Evolutionary conservation across 2,329 filamentous ascomycete species (phyloP), one percentile per base, ranked within the genome.

Genomic region (Teratosphaeria epicoccoides): DNA sequence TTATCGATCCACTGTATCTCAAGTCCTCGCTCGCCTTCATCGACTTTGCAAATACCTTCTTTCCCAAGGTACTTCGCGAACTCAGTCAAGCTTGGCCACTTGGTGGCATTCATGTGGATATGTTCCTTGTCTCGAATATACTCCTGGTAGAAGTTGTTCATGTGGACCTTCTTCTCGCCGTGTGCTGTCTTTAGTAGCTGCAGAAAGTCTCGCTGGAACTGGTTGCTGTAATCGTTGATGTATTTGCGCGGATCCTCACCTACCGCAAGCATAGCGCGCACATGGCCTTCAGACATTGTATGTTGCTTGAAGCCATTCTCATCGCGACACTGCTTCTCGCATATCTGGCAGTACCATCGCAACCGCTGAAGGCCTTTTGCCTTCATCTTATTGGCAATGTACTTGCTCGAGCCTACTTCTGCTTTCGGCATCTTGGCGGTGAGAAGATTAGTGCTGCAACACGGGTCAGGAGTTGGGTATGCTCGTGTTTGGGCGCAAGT

Each of bases 101-200:
- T 84, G 0, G 93, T 97, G 6, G 88, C 77, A 69, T 96, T 96
- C 86, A 97, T 89, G 66, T 97, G 93, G 7, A 93, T 75, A 66
- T 97, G 91, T 63, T 88, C 79, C 68, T 90, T 89, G 60, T 91
- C 85, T 14, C 82, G 78, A 60, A 97, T 96, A 63, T 95, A 93
- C 64, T 90, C 84, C 67, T 97, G 88, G 70, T 98, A 98, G 68
- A 97, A 97, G 55, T 87, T 83, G 64, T 98, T 98, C 49, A 90
- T 81, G 28, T 90, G 80, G 1, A 97, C 83, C 61, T 82, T 80
- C 69, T 98, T 98, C 70, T 95, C 89, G 56, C 89, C 88, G 63
- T 98, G 93, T 0, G 84, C 81, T 0, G 90, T 95, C 52, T 82
- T 79, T 6, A 98, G 75, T 1, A 93, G 75, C 52, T 81, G 75